Conservation (phyloP, 1,284 basidiomycete genomes). For the Ustilago bromivora region DNA sequence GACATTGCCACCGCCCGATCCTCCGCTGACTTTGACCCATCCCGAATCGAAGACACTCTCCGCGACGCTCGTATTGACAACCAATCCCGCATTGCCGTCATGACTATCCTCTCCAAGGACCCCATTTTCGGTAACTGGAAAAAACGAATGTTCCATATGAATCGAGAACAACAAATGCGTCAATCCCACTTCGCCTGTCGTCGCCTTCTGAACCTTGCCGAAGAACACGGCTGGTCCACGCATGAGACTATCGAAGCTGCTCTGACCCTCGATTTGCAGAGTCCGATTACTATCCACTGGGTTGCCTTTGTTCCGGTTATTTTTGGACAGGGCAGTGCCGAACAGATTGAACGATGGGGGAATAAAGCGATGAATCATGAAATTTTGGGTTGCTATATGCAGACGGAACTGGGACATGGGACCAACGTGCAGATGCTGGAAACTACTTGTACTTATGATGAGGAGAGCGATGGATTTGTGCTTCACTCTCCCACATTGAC, state of each 20-base stretch:
- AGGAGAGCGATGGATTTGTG: constrained; percentile 78
- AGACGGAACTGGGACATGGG: constrained; percentile 77
- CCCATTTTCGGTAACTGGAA: constrained; percentile 64
- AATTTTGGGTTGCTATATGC: constrained; percentile 67
- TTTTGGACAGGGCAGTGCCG: constrained; percentile 57
- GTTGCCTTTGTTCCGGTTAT: constrained; percentile 67
- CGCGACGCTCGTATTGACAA: constrained; percentile 62
- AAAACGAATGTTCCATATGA: constrained; percentile 63
- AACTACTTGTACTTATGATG: constrained; percentile 82
- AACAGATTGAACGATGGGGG: constrained; percentile 64
- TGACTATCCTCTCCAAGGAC: constrained; percentile 52
- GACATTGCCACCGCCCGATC: constrained; percentile 56
- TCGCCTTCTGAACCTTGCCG: constrained; percentile 58
- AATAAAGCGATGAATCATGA: constrained; percentile 64
- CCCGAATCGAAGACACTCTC: constrained; percentile 58
- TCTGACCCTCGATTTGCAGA: constrained; percentile 58
- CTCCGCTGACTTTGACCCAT: constrained; percentile 53
- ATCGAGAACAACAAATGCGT: constrained; percentile 63
- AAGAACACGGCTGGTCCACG: constrained; percentile 60
- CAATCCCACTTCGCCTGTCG: constrained; percentile 62
- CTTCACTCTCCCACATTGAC: constrained; percentile 82
- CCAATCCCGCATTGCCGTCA: constrained; percentile 53
- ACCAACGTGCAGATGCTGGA: constrained; percentile 73
- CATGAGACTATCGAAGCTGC: constrained; percentile 63
- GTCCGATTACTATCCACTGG: constrained; percentile 62